These are phyloP conservation scores for Porpolomopsis calyptriformis DNA, from an alignment of 768 basidiomycete genomes.

Conservation along the genomic window DNA sequence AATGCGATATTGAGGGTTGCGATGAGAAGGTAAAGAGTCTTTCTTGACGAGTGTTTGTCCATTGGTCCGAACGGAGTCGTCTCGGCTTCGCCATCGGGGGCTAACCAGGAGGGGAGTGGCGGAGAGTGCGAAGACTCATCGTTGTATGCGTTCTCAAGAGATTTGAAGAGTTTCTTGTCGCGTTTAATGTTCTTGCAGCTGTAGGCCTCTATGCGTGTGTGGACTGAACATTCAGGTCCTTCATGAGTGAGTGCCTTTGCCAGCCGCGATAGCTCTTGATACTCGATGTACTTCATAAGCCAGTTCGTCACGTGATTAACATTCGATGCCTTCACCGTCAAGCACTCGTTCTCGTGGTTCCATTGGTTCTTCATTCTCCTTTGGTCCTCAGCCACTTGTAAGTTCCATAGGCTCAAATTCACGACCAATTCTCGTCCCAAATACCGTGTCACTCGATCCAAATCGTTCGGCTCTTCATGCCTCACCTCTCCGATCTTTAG, in stretches of 20 bases:
- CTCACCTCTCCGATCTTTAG: constrained; percentile 62
- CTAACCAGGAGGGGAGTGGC: constrained; percentile 72
- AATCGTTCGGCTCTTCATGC: constrained; percentile 68
- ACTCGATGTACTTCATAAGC: constrained; percentile 83
- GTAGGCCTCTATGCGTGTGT: constrained; percentile 93
- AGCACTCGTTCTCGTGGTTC: constrained; percentile 54
- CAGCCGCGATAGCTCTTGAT: constrained; percentile 66
- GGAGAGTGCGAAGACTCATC: constrained; percentile 75
- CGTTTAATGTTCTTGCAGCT: constrained; percentile 95
- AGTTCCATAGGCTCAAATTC: constrained; percentile 59
- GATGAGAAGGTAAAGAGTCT: constrained; percentile 93
- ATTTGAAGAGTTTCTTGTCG: constrained; percentile 93
- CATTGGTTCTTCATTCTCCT: constrained; percentile 73
- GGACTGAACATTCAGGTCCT: constrained; percentile 79
- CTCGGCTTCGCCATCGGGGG: constrained; percentile 58
- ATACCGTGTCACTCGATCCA: constrained; percentile 60
- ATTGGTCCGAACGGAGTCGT: constrained; percentile 87
- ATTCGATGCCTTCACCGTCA: constrained; percentile 46
- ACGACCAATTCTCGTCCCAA: constrained; percentile 45
- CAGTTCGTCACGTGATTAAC: too few species aligned
- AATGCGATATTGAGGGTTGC: constrained; percentile 95
- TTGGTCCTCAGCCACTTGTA: constrained; percentile 67
- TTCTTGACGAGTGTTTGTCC: constrained; percentile 72
- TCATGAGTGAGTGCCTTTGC: constrained; percentile 75
- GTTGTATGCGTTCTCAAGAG: constrained; percentile 79